phyloP scores from a whole-genome alignment of 805 yeast species.

The Kazachstania psychrophila region DNA sequence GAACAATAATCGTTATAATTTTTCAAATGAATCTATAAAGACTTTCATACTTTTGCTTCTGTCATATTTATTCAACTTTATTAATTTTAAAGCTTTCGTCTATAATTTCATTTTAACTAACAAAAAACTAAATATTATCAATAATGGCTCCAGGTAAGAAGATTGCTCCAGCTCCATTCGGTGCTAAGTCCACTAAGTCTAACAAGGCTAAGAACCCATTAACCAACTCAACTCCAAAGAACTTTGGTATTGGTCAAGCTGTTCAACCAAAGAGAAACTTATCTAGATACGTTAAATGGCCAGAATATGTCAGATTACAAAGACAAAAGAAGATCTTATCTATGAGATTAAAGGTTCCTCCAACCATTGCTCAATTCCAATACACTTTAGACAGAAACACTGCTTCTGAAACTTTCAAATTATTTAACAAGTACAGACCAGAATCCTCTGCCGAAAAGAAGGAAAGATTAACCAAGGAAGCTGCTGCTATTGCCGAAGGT shows the following conservation, averaged over 20 bases:
- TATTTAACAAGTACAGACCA: slow-evolving; percentile 98
- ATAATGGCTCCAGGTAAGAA: slow-evolving; percentile 53
- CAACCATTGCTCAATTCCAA: slow-evolving; percentile 95
- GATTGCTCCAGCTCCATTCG: slow-evolving; percentile 98
- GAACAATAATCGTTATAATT: too few species aligned
- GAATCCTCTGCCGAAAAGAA: slow-evolving; percentile 96
- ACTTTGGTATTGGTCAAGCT: slow-evolving; percentile 94
- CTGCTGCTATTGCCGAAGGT: slow-evolving; percentile 98
- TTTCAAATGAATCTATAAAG: too few species aligned
- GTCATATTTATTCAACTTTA: too few species aligned
- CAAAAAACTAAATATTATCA: slow-evolving; percentile 1
- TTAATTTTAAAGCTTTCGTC: too few species aligned
- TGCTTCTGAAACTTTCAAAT: slow-evolving; percentile 93
- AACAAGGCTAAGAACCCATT: slow-evolving; percentile 69
- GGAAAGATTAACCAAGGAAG: slow-evolving; percentile 97
- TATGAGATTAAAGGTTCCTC: slow-evolving; percentile 97
- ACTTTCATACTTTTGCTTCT: too few species aligned
- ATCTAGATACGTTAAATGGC: slow-evolving; percentile 98
- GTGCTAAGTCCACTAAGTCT: slow-evolving; percentile 54
- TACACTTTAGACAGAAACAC: slow-evolving; percentile 97
- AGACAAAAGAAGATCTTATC: slow-evolving; percentile 93
- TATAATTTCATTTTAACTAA: too few species aligned
- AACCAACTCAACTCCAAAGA: slow-evolving; percentile 81
- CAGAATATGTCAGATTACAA: slow-evolving; percentile 95
- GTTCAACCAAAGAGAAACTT: slow-evolving; percentile 93